These are phyloP conservation scores for Apostasia ramifera DNA, from an alignment of 106 monocot species.

Conservation along the genomic window DNA sequence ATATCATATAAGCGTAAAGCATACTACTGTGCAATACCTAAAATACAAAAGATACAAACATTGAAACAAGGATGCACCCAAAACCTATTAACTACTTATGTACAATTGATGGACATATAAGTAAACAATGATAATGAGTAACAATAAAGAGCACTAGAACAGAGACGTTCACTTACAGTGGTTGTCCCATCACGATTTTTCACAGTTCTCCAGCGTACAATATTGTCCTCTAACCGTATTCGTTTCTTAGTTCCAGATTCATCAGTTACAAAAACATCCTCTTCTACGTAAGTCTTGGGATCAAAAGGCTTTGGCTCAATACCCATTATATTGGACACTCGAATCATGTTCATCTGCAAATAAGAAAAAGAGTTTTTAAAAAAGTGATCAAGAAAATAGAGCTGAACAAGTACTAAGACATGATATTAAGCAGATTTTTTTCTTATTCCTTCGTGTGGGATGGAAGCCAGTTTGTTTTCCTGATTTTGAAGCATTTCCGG, in stretches of 20 bases:
- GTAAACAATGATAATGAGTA: too few relatives aligned
- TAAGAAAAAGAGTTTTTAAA: neutral
- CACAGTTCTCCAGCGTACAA: conserved; percentile 86
- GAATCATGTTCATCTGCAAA: conserved; percentile 90
- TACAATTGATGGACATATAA: too few relatives aligned
- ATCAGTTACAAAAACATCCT: conserved; percentile 93
- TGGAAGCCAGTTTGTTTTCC: too few relatives aligned
- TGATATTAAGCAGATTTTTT: too few relatives aligned
- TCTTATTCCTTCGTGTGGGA: too few relatives aligned
- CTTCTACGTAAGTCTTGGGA: conserved; percentile 87
- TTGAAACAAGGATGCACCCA: too few relatives aligned
- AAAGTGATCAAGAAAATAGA: neutral
- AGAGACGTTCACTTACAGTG: conserved; percentile 50
- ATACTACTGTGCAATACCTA: too few relatives aligned
- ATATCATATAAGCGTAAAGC: too few relatives aligned
- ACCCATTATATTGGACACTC: conserved; percentile 98
- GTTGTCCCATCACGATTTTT: conserved; percentile 76
- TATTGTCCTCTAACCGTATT: conserved; percentile 95
- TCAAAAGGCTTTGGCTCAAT: conserved; percentile 95
- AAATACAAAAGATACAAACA: too few relatives aligned
- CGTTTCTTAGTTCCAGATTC: conserved; percentile 87
- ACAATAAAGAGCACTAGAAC: neutral
- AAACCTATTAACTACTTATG: too few relatives aligned
- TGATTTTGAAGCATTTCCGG: too few relatives aligned
- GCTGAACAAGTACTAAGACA: neutral